These are phyloP conservation scores for Debaryomyces fabryi DNA, from an alignment of 1,139 yeast genomes.

Conservation along the genomic window DNA sequence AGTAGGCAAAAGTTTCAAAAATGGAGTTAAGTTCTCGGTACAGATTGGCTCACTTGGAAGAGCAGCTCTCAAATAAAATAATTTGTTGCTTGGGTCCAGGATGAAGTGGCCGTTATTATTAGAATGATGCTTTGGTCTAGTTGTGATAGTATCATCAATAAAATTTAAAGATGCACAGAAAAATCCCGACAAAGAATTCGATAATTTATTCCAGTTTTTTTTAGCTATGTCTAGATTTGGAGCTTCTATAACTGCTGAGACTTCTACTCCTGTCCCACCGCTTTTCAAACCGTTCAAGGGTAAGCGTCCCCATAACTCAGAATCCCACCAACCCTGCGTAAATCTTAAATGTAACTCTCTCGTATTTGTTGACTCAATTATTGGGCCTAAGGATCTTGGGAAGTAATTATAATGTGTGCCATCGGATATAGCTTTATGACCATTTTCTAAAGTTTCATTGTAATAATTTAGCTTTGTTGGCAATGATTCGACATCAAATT, in stretches of 20 bases:
- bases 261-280: constrained; percentile 96
- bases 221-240: constrained; percentile 55
- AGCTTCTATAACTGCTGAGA: constrained; percentile 86
- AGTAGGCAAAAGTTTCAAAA: constrained; percentile 85
- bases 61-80: constrained; percentile 77
- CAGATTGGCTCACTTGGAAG: constrained; percentile 96
- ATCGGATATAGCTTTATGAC: constrained; percentile 11
- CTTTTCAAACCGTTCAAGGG: constrained; percentile 71
- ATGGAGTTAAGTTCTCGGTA: constrained; percentile 95
- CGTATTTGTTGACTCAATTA: constrained; percentile 66
- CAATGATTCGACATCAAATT: constrained; percentile 62
- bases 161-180: constrained; percentile 95
- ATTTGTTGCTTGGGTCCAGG: constrained; percentile 32
- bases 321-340: constrained; percentile 96
- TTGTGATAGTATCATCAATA: constrained; percentile 78
- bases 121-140: constrained; percentile 56
- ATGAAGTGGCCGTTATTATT: constrained; percentile 14
- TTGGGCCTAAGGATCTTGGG: constrained; percentile 81
- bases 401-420: constrained; percentile 67
- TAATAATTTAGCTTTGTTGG: constrained; percentile 37
- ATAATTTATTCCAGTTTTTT: constrained; percentile 67
- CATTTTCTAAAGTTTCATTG: constrained; percentile 19
- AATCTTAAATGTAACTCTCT: constrained; percentile 82
- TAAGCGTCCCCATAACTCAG: constrained; percentile 82
- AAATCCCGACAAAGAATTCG: constrained; percentile 81